Evolutionary conservation across 2,329 filamentous ascomycete genomes (phyloP).

Genomic region (Periconia sp.): DNA sequence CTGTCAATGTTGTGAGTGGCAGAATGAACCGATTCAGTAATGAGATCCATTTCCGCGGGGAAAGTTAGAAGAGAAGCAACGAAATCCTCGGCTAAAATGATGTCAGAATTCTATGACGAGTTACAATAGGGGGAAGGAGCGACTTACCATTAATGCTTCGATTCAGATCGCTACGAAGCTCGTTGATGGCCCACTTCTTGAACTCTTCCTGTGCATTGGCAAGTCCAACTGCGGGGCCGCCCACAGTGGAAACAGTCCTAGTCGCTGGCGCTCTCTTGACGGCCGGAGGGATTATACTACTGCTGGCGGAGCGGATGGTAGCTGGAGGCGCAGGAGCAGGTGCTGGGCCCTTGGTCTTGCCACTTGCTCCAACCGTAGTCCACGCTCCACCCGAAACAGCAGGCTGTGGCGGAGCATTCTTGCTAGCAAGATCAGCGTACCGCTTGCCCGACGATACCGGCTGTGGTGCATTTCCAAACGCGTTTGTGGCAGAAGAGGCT

Average conservation of each 20-base stretch:
- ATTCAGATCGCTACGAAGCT: constrained; percentile 74
- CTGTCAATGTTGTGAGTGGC: constrained; percentile 89
- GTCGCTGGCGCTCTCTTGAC: constrained; percentile 58
- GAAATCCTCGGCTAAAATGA: constrained; percentile 71
- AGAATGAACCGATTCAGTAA: constrained; percentile 87
- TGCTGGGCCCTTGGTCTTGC: constrained; percentile 80
- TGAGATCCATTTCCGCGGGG: constrained; percentile 75
- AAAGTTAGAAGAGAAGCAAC: constrained; percentile 74
- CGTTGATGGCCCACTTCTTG: constrained; percentile 83
- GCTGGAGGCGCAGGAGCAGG: constrained; percentile 55
- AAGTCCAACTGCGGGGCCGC: constrained; percentile 45
- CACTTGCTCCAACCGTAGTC: constrained; percentile 93
- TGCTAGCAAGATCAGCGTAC: constrained; percentile 91
- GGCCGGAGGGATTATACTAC: constrained; percentile 44
- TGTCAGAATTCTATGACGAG: constrained; percentile 16
- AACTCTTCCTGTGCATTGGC: constrained; percentile 84
- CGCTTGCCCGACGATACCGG: constrained; percentile 68
- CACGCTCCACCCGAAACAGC: constrained; percentile 63
- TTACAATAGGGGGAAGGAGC: neutral
- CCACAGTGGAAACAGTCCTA: constrained; percentile 49
- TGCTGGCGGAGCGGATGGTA: constrained; percentile 51
- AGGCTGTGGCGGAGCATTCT: constrained; percentile 56
- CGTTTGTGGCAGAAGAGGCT: constrained; percentile 49
- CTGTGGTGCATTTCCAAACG: constrained; percentile 48
- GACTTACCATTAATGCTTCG: constrained; percentile 66